phyloP scores from a whole-genome alignment of 345 rosid genomes.

The Populus alba region DNA sequence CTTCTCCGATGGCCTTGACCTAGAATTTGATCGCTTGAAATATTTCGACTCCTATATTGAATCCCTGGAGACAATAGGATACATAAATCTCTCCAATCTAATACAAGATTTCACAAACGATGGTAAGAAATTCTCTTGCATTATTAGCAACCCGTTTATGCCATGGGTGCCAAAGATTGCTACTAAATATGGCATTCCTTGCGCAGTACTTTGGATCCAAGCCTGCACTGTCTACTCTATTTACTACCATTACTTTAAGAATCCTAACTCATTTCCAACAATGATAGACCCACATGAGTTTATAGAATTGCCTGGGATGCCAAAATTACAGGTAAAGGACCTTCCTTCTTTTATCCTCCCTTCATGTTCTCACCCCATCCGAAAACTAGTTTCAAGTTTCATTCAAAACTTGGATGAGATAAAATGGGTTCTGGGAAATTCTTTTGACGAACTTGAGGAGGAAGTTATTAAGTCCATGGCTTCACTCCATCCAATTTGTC shows the following conservation, averaged over 20 bases:
- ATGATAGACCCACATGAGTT: slow-evolving; percentile 23
- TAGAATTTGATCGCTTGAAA: slow-evolving; percentile 37
- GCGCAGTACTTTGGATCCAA: slow-evolving; percentile 57
- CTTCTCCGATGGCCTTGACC: slow-evolving; percentile 48
- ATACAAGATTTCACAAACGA: slow-evolving; percentile 17
- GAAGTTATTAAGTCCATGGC: slow-evolving; percentile 35
- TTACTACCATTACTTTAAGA: slow-evolving; percentile 44
- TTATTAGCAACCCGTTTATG: slow-evolving; percentile 41
- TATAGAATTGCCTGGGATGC: slow-evolving; percentile 41
- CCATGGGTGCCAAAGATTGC: slow-evolving; percentile 56
- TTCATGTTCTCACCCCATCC: slow-evolving; percentile 2
- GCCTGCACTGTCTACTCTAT: slow-evolving; percentile 41
- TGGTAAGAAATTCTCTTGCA: slow-evolving; percentile 24
- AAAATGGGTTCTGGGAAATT: slow-evolving; percentile 52
- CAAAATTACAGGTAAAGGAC: slow-evolving; percentile 36
- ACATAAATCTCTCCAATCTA: slow-evolving; percentile 33
- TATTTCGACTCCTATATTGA: not conserved
- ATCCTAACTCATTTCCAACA: slow-evolving; percentile 29
- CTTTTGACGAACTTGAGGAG: slow-evolving; percentile 49
- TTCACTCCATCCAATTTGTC: slow-evolving; percentile 24
- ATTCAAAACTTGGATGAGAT: slow-evolving; percentile 31
- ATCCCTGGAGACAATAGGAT: slow-evolving; percentile 31
- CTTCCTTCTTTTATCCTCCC: slow-evolving; percentile 52
- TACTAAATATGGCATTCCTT: slow-evolving; percentile 36
- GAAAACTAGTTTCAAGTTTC: slow-evolving; percentile 17